Base-by-base conservation (phyloP, 1,139 yeast genomes). In the Suhomyces ambrosiae region DNA sequence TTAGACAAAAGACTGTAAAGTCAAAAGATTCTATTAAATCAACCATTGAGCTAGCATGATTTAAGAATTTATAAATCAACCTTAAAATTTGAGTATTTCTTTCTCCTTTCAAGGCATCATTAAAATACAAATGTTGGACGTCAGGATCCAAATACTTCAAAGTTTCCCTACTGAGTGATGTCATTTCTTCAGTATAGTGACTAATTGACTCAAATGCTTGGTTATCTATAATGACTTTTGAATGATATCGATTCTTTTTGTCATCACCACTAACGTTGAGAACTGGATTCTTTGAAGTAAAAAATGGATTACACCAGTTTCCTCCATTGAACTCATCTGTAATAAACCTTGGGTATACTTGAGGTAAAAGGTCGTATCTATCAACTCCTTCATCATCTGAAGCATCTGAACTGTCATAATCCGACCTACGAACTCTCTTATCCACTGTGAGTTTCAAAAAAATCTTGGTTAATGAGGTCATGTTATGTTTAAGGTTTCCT, bases 271-370 rank as follows among this genome's bases (percentile, higher is more conserved):
- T 66, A 6, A 67, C 67, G 47, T 71, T 71, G 33, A 72, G 58
- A 15, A 65, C 61, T 1, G 65, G 54, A 35, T 69, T 70, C 15
- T 49, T 54, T 8, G 72, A 64, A 5, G 70, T 62, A 46, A 78
- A 79, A 48, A 82, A 80, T 21, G 86, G 86, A 49, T 82, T 83
- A 35, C 79, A 74, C 82, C 87, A 83, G 48, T 81, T 80, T 7
- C 88, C 89, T 7, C 88, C 90, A 49, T 80, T 80, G 54, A 80
- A 83, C 40, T 76, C 81, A 32, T 79, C 78, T 23, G 71, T 65
- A 7, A 83, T 58, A 50, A 82, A 80, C 41, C 92, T 64, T n/a
- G 90, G 86, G 47, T 80, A 76, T 2, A 79, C 63, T 53, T 82
- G 83, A 0, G 90, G 90, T 18, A 83, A 52, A 10, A 64, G 41